Base-by-base conservation (phyloP, 2,329 filamentous ascomycete genomes). In the Claviceps capensis region DNA sequence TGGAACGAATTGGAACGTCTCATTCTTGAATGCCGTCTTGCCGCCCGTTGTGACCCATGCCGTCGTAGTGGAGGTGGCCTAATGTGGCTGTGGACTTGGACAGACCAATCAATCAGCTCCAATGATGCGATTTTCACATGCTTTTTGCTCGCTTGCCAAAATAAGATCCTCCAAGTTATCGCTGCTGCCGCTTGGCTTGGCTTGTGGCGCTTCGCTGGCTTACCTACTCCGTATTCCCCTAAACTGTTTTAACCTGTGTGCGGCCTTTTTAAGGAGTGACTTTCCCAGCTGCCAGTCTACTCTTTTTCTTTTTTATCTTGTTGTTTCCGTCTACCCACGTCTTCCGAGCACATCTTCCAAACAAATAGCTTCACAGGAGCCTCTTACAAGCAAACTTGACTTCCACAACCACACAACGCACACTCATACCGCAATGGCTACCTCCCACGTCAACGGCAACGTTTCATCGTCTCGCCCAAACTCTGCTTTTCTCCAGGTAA, bases 401-500 rank as follows among this genome's bases (percentile, higher is more conserved):
- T 3, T 17, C 5, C 23, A 1, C 23, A 37, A 47, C 17, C 36
- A n/a, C 41, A 13, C 19, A 49, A 44, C 41, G 40, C 50, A 49
- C 16, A 38, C 23, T 26, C 23, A 36, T n/a, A 19, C n/a, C 51
- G 41, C 52, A 60, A 71, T 71, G 69, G 59, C 67, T 53, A 61
- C 61, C 50, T 58, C 60, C 52, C 74, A 77, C 60, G 72, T 77
- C 54, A 78, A 78, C 61, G 75, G 75, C 62, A 73, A 77, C 54
- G 63, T 72, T 52, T 64, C 70, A 57, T 69, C 70, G 57, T 69
- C 69, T 49, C 65, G 69, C 51, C 64, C 67, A 41, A 67, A 66
- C 58, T 79, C 75, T 48, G 73, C 72, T 52, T 77, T 77, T 61
- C 51, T 78, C 52, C 67, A 74, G 62, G 74, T 77, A 69, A 40